Conservation (phyloP, 257 asterid species). For the Solanum medicagineum region DNA sequence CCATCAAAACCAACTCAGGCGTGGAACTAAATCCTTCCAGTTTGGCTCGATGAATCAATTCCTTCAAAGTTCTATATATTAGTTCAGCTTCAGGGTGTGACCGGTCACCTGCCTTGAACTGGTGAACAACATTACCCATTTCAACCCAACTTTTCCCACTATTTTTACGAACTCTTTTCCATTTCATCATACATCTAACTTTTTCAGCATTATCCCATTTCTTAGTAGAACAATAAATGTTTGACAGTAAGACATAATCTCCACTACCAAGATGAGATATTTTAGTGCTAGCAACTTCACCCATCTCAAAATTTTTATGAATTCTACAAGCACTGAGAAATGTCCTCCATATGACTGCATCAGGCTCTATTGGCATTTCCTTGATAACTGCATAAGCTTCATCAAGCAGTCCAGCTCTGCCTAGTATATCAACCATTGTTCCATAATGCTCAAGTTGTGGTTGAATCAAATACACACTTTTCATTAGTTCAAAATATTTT, state of each 20-base stretch:
- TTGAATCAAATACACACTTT: constrained; percentile 24
- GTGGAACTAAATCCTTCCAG: constrained; percentile 43
- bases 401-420: constrained; percentile 54
- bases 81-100: constrained; percentile 43
- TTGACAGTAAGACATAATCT: constrained; percentile 60
- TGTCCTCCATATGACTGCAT: constrained; percentile 61
- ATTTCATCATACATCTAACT: constrained; percentile 38
- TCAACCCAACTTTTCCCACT: constrained; percentile 76
- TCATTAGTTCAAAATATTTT: constrained; percentile 44
- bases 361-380: constrained; percentile 63
- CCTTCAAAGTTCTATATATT: constrained; percentile 45
- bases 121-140: constrained; percentile 39
- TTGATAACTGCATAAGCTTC: constrained; percentile 48
- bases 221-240: constrained; percentile 46
- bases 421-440: constrained; percentile 64
- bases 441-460: constrained; percentile 84
- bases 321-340: constrained; percentile 67
- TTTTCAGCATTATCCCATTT: constrained; percentile 61
- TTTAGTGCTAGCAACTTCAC: constrained; percentile 31
- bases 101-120: constrained; percentile 48
- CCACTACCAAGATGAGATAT: constrained; percentile 49
- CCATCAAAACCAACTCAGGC: constrained; percentile 62
- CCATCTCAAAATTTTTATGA: constrained; percentile 42
- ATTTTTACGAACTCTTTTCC: constrained; percentile 42
- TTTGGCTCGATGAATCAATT: constrained; percentile 33